Base-by-base conservation (phyloP, 148 eudicot species). In the Cornus suecica region DNA sequence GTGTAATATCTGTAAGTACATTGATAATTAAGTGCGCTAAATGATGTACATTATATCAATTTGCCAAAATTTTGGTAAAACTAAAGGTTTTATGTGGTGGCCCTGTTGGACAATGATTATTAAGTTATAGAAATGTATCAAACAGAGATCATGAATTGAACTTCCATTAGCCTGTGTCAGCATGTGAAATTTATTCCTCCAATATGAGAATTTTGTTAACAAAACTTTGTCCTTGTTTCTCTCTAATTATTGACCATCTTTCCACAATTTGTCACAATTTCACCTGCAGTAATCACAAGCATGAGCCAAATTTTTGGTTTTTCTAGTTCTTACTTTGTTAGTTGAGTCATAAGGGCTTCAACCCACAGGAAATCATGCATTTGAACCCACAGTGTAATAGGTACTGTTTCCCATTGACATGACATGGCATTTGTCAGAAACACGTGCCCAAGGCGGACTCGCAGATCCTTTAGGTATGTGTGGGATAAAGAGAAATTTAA, bases 1-100 rank as follows among this genome's bases (percentile, higher is more conserved):
- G 97, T 42, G 82, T 96, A 28, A 90, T 86, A 80, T 79, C 89
- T 68, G 99, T 95, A 79, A 83, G 91, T 78, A 11, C 68, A 30
- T 25, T 32, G n/a, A n/a, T n/a, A n/a, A n/a, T n/a, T n/a, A 28
- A 29, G 22, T 65, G 37, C 1, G 29, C 41, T 65, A 22, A 45
- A 34, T 18, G 25, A 67, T 32, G 16, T 29, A 62, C 63, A 26
- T 20, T 9, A 23, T 25, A 34, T 32, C 27, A 61, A 31, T 61
- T 62, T 10, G 24, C 34, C 23, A 52, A 24, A 41, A 1, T 25
- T 18, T 11, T 10, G 4, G 32, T 10, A n/a, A 8, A 37, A 61
- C 23, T 63, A 34, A 58, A 5, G 7, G 58, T 37, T 37, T 37
- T 37, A 58, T 58, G 20, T 58, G 62, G 62, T n/a, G 4, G 8